Evolutionary conservation across 257 asterid species (phyloP), one percentile per base, ranked within the genome.

Genomic region (Echium plantagineum): DNA sequence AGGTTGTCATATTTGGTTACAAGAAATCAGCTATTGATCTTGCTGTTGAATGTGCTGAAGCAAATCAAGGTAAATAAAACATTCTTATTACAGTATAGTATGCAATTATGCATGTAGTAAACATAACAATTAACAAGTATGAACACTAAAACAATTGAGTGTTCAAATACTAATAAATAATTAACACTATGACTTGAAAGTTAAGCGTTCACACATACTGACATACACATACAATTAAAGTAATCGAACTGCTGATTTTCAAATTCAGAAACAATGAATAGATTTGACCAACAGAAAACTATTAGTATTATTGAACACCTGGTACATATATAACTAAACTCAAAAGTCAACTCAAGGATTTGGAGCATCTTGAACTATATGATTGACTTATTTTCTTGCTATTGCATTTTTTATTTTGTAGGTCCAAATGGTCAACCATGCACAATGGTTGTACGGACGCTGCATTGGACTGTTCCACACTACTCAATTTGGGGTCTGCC

Each of bases 391-490:
- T 4, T 22, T 4, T 21, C 24, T 55, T 10, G 5, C 17, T 3
- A 3, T 72, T 35, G 60, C 32, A 15, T 57, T 61, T 65, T 26
- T 58, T 53, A 57, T 48, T 22, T 59, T 70, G 21, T 47, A 89
- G 97, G 96, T 38, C 69, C 75, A 22, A 80, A 87, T 46, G 97
- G 95, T 5, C 60, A 85, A 62, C 35, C 94, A 0, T 90, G 97
- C 74, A 90, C 95, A 19, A 76, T 90, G 94, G 89, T 87, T 59
- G 83, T 85, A 30, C 72, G 96, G 69, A 81, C 91, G 21, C 66
- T 85, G 71, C 97, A 87, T 61, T 90, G 97, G 97, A 83, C 96
- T 0, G 90, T 90, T 64, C 97, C 97, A 51, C 97, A 90, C 15
- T 87, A 90, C 69, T 85, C 94, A 17, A 78, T 90, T 22, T 90